Evolutionary conservation across 1,284 basidiomycete genomes (phyloP).

Genomic region (Wolfiporia cocos): DNA sequence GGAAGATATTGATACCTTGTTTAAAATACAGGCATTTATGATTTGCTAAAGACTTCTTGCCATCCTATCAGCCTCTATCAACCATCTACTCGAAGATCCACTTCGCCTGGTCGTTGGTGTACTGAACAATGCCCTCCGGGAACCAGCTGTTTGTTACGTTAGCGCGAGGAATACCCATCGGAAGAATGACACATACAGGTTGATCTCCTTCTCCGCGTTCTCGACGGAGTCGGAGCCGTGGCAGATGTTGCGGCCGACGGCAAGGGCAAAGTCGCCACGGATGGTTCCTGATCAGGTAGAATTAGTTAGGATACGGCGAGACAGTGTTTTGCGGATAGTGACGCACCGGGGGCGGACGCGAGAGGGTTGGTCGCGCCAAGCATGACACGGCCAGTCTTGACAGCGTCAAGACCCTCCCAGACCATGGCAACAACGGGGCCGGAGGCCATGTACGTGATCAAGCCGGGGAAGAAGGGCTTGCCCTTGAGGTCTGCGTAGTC

Average conservation of each 20-base stretch:
- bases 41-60: no score
- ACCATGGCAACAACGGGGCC: constrained; percentile 98
- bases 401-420: constrained; percentile 94
- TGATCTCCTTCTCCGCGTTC: constrained; percentile 88
- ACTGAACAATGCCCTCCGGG: constrained; percentile 80
- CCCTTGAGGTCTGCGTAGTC: constrained; percentile 92
- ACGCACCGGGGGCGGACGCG: constrained; percentile 74
- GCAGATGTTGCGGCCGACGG: constrained; percentile 91
- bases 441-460: constrained; percentile 92
- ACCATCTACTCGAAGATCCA: constrained; percentile 81
- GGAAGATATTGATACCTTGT: background rate
- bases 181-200: constrained; percentile 51
- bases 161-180: background rate
- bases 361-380: constrained; percentile 98
- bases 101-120: constrained; percentile 57
- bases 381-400: constrained; percentile 94
- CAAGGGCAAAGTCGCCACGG: constrained; percentile 90
- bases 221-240: constrained; percentile 93
- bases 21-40: constrained; percentile 6
- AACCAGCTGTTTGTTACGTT: constrained; percentile 55
- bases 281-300: constrained; percentile 57
- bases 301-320: background rate
- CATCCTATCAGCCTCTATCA: constrained; percentile 1
- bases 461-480: constrained; percentile 89
- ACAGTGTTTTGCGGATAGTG: constrained; percentile 10